phyloP scores from a whole-genome alignment of 1,284 basidiomycete species.

The Cutaneotrichosporon sp. region DNA sequence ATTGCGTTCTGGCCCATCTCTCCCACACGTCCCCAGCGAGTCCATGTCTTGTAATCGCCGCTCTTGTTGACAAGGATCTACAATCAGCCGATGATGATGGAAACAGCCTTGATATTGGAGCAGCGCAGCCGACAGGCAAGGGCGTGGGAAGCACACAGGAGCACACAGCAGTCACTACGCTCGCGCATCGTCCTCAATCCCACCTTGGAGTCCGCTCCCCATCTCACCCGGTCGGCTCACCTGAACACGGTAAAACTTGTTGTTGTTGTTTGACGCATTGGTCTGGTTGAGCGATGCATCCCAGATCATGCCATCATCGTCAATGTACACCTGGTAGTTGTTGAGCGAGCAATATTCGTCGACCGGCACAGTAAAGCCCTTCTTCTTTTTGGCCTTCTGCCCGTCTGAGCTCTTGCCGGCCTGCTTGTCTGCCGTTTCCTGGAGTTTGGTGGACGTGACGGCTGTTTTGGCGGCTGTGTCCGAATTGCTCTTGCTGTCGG shows the following conservation, averaged over 20 bases:
- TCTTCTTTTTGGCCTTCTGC: constrained; percentile 7
- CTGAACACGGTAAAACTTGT: constrained; percentile 53
- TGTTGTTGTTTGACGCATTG: constrained; percentile 58
- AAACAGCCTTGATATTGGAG: neutral
- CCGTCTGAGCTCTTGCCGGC: neutral
- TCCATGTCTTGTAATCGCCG: constrained; percentile 14
- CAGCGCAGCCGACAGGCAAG: too few species aligned
- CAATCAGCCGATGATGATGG: too few species aligned
- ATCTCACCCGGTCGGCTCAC: neutral
- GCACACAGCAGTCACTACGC: too few species aligned
- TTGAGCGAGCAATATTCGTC: constrained; percentile 8
- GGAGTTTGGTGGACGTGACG: neutral
- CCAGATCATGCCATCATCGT: constrained; percentile 54
- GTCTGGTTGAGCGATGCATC: constrained; percentile 69
- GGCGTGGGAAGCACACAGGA: too few species aligned
- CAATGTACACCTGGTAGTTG: constrained; percentile 54
- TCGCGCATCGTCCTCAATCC: neutral
- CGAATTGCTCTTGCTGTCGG: neutral
- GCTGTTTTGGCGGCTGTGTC: neutral
- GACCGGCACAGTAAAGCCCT: constrained; percentile 7
- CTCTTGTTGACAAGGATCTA: constrained; percentile 7
- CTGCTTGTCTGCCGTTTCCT: constrained; percentile 5
- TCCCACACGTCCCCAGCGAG: constrained; percentile 23
- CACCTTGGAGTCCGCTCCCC: neutral
- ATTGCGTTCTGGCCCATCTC: constrained; percentile 11